Conservation (phyloP, 2,329 filamentous ascomycete genomes). For the Calonectria multiphialidica region DNA sequence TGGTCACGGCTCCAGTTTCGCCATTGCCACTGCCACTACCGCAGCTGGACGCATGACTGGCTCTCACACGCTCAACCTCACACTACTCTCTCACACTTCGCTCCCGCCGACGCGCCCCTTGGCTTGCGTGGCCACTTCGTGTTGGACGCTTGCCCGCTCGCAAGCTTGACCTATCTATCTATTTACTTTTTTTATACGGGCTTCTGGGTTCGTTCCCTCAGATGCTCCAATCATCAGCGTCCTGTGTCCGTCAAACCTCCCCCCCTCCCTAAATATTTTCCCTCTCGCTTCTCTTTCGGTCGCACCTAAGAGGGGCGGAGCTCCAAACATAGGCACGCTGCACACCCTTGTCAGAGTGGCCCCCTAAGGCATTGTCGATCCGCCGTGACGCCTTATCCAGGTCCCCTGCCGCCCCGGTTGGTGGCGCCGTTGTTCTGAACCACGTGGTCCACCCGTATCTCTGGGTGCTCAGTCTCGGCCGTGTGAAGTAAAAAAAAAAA, state of each 20-base stretch:
- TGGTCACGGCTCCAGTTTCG: slow-evolving; percentile 1
- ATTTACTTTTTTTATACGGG: neutral
- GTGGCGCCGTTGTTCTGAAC: slow-evolving; percentile 18
- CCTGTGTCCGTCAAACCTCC: neutral
- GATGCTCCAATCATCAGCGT: neutral
- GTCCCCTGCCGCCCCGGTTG: slow-evolving; percentile 21
- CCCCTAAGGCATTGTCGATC: slow-evolving; percentile 21
- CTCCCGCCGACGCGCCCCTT: neutral
- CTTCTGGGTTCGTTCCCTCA: neutral
- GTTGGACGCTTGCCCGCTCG: neutral
- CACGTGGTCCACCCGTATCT: slow-evolving; percentile 21
- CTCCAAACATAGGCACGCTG: slow-evolving; percentile 3
- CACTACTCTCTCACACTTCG: slow-evolving; percentile 6
- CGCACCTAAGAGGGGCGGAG: neutral
- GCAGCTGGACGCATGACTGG: slow-evolving; percentile 12
- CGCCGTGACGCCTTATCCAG: slow-evolving; percentile 11
- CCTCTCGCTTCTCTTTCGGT: neutral
- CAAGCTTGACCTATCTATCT: neutral
- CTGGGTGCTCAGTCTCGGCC: slow-evolving; percentile 5
- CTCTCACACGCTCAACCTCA: slow-evolving; percentile 10
- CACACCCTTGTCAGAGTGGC: slow-evolving; percentile 8
- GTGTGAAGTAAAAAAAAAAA: neutral
- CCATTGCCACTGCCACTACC: slow-evolving; percentile 14
- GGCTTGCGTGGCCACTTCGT: slow-evolving; percentile 19
- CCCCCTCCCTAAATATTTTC: neutral